Percentiles rank a stretch among this genome's conserved stretches.
Conservation (phyloP, 1,284 basidiomycete genomes). For the Ustilago nuda region DNA sequence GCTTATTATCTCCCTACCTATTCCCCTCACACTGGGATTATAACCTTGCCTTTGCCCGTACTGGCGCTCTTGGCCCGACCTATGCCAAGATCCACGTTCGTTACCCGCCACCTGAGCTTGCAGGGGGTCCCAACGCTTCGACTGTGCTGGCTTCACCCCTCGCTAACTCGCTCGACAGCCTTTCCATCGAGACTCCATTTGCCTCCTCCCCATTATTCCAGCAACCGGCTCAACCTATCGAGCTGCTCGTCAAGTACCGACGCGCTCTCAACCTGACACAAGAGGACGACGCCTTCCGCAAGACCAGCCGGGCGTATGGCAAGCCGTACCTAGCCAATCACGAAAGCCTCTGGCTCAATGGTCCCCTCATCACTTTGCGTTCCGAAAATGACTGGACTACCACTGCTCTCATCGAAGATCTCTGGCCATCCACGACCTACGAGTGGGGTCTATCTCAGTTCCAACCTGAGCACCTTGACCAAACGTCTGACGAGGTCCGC, state of each 20-base stretch:
- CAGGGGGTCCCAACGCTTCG: slow-evolving; percentile 28
- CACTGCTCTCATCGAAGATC: slow-evolving; percentile 74
- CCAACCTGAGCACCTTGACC: slow-evolving; percentile 39
- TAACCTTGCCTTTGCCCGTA: slow-evolving; percentile 63
- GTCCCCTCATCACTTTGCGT: slow-evolving; percentile 57
- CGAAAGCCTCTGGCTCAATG: slow-evolving; percentile 65
- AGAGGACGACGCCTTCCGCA: slow-evolving; percentile 24
- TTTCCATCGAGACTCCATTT: slow-evolving; percentile 47
- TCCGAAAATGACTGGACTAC: slow-evolving; percentile 77
- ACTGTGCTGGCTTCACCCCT: slow-evolving; percentile 19
- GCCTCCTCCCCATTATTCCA: not conserved
- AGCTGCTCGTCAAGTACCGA: slow-evolving; percentile 47
- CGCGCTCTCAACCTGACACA: slow-evolving; percentile 29
- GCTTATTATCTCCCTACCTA: slow-evolving; percentile 63
- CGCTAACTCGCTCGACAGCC: slow-evolving; percentile 42
- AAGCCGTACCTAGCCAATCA: slow-evolving; percentile 39
- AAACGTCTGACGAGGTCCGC: slow-evolving; percentile 43
- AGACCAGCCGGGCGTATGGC: slow-evolving; percentile 21
- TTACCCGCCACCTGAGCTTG: slow-evolving; percentile 61
- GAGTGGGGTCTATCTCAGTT: slow-evolving; percentile 75
- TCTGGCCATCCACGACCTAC: slow-evolving; percentile 80
- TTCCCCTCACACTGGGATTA: slow-evolving; percentile 67
- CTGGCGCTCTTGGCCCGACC: slow-evolving; percentile 60
- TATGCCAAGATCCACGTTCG: slow-evolving; percentile 63
- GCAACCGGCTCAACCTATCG: slow-evolving; percentile 51